phyloP scores from a whole-genome alignment of 768 basidiomycete genomes.

The Lentinula edodes region DNA sequence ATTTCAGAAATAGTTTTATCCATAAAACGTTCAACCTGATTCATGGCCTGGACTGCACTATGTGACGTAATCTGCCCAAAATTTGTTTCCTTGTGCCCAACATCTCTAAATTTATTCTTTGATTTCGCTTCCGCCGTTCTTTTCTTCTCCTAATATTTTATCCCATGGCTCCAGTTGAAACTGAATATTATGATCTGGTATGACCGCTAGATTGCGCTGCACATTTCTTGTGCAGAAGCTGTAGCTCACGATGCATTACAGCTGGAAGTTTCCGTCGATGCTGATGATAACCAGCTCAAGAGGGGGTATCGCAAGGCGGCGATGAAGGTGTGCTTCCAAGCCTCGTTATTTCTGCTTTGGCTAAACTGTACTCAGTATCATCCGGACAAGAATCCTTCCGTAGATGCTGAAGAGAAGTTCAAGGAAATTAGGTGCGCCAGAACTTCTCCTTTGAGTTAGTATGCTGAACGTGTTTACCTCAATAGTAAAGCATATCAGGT shows the following conservation, averaged over 20 bases:
- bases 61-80: neutral
- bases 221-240: neutral
- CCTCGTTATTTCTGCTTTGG: neutral
- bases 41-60: neutral
- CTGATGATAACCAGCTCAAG: slow-evolving; percentile 78
- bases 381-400: slow-evolving; percentile 90
- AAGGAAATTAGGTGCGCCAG: slow-evolving; percentile 81
- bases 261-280: slow-evolving; percentile 71
- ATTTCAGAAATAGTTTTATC: neutral
- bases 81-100: neutral
- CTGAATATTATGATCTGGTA: slow-evolving; percentile 85
- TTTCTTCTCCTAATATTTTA: slow-evolving; percentile 5
- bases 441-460: slow-evolving; percentile 1
- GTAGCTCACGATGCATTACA: slow-evolving; percentile 18
- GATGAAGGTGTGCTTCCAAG: slow-evolving; percentile 59
- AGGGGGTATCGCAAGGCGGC: slow-evolving; percentile 94
- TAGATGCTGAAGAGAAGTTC: slow-evolving; percentile 95
- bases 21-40: no score
- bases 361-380: slow-evolving; percentile 56
- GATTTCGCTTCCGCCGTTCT: neutral
- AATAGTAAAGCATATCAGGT: slow-evolving; percentile 93
- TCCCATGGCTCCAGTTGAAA: slow-evolving; percentile 81
- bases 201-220: slow-evolving; percentile 17
- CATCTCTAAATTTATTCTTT: neutral
- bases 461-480: neutral